A percentile compares a stretch with the other conserved stretches of the same genome.
phyloP scores from a whole-genome alignment of 495 filamentous ascomycete genomes.

The Bacidia gigantensis region DNA sequence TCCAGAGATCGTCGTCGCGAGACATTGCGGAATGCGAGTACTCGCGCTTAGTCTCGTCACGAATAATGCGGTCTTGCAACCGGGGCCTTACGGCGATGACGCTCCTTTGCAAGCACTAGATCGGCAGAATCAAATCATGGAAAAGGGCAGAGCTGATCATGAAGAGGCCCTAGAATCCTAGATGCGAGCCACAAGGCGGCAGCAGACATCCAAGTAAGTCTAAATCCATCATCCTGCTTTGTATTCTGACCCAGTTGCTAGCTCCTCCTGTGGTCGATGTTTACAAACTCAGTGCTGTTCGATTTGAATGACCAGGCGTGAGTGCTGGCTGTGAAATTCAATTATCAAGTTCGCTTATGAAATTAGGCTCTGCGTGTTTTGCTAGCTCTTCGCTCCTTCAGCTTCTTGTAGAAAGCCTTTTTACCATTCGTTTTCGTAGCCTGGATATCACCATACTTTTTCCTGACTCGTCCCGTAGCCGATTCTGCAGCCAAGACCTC shows the following conservation, averaged over 20 bases:
- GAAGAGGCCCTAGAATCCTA: constrained; percentile 63
- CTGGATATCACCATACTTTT: constrained; percentile 60
- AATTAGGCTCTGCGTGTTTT: constrained; percentile 8
- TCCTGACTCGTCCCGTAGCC: constrained; percentile 46
- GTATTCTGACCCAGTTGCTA: background rate
- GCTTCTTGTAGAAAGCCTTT: constrained; percentile 54
- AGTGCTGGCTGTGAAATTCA: too few species aligned
- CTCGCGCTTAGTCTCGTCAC: constrained; percentile 66
- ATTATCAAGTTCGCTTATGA: background rate
- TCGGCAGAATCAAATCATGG: constrained; percentile 34
- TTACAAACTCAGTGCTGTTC: too few species aligned
- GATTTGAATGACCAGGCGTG: too few species aligned
- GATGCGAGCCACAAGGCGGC: constrained; percentile 49
- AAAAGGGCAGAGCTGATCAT: constrained; percentile 55
- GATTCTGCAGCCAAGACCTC: constrained; percentile 60
- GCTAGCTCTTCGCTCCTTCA: constrained; percentile 43
- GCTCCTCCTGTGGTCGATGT: too few species aligned
- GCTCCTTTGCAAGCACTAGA: constrained; percentile 27
- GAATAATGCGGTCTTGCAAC: constrained; percentile 53
- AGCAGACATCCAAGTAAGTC: constrained; percentile 50
- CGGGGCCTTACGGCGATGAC: constrained; percentile 48
- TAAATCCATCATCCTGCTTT: background rate
- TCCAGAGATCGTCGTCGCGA: constrained; percentile 60
- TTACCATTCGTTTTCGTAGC: constrained; percentile 54
- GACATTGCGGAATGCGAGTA: constrained; percentile 57